Evolutionary conservation across 352 stramenopile genomes (phyloP).

Genomic region (Phytophthora constricta): DNA sequence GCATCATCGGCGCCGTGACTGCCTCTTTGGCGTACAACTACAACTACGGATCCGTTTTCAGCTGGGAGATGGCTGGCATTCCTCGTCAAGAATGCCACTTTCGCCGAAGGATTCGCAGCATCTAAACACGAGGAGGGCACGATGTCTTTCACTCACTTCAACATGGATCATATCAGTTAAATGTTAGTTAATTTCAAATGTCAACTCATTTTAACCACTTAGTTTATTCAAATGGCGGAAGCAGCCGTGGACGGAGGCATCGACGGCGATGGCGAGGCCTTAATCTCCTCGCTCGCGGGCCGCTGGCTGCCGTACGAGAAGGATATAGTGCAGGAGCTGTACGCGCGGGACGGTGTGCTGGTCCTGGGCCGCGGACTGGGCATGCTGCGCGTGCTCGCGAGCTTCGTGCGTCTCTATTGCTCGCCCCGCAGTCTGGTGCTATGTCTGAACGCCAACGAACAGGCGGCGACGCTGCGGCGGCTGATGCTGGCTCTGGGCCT

Average conservation of each 20-base stretch:
- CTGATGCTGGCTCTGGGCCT: slow-evolving; percentile 91
- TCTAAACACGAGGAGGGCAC: no score
- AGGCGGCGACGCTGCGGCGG: slow-evolving; percentile 76
- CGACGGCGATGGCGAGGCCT: slow-evolving; percentile 14
- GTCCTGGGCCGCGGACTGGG: slow-evolving; percentile 94
- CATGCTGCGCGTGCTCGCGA: slow-evolving; percentile 82
- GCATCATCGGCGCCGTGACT: slow-evolving; percentile 53
- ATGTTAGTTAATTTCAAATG: no score
- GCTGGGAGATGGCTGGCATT: slow-evolving; percentile 38
- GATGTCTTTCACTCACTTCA: slow-evolving; percentile 24
- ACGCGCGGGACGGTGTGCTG: slow-evolving; percentile 90
- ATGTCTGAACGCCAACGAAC: slow-evolving; percentile 93
- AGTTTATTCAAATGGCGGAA: slow-evolving; percentile 22
- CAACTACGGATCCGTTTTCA: slow-evolving; percentile 74
- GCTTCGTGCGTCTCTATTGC: slow-evolving; percentile 93
- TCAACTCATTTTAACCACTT: no score
- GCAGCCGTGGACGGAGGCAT: slow-evolving; percentile 32
- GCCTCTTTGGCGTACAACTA: slow-evolving; percentile 54
- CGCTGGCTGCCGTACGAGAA: slow-evolving; percentile 83
- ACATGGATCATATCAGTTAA: slow-evolving; percentile 17
- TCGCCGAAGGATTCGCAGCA: neutral
- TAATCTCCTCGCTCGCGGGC: slow-evolving; percentile 28
- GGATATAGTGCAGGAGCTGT: slow-evolving; percentile 72
- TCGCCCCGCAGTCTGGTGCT: slow-evolving; percentile 86
- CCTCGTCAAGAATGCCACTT: neutral